Base-by-base conservation (phyloP, 2,329 filamentous ascomycete genomes). In the Neonectria sp. region DNA sequence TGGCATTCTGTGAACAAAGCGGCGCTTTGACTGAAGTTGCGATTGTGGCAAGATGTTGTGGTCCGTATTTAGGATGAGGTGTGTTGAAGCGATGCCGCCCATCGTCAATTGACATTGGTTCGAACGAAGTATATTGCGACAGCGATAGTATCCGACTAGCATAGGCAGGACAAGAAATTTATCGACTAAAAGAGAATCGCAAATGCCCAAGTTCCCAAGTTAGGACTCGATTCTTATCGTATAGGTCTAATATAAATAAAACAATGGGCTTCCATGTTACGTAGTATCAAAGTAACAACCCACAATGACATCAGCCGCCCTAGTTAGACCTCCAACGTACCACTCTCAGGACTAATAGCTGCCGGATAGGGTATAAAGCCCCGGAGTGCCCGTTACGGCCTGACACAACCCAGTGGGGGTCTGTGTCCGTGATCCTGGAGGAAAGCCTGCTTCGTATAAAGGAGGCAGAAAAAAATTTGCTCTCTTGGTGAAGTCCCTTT, bases 301-400 rank as follows among this genome's bases (percentile, higher is more conserved):
- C 65, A 68, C 65, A 55, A 57, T 68, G 65, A 65, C 65, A 67
- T 67, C 56, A 63, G 25, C 11, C 48, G 21, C 60, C 55, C 55
- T 55, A n/a, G 31, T 24, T 9, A 49, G 27, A 51, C 21, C 37
- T 60, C 46, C 49, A 68, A 65, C 60, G 65, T 65, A 68, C 61
- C 65, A 68, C 52, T 8, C 3, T 17, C 29, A 56, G 25, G 33
- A 63, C 59, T 17, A 6, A 58, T 46, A 59, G 64, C 13, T 58
- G 55, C 65, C 56, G 37, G 46, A 55, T 46, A 68, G 45, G 61
- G 61, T 45, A 46, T 24, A 24, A 40, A 17, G 46, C 45, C 52
- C 46, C 45, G 63, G 48, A n/a, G 17, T 15, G 27, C 21, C 45
- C 24, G 17, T 62, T 57, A 58, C 58, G 58, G 63, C 57, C 63